Conservation (phyloP, 371 early-diverging fungal species). For the Mucor sp. region DNA sequence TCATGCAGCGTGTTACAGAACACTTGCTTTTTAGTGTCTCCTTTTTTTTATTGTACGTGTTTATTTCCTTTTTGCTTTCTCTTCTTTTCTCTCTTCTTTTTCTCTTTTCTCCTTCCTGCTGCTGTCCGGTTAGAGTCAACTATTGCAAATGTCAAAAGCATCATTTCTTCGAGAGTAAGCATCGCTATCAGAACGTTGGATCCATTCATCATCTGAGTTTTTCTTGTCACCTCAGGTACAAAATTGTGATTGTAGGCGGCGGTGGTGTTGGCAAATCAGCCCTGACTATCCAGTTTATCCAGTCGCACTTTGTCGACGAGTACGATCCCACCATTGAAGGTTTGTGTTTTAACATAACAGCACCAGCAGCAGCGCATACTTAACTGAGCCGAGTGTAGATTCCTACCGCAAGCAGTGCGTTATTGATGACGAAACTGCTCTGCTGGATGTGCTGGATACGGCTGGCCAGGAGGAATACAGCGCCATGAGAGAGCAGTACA, state of each 20-base stretch:
- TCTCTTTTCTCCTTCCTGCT: not conserved
- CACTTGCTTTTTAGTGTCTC: not conserved
- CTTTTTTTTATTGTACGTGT: conserved; percentile 1
- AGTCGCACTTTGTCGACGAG: conserved; percentile 89
- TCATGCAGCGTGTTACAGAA: conserved; percentile 25
- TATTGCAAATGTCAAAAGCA: conserved; percentile 22
- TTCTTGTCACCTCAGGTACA: conserved; percentile 17
- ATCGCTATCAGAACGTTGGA: not conserved
- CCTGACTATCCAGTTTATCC: conserved; percentile 89
- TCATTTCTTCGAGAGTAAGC: conserved; percentile 37
- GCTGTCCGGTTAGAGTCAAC: too few relatives aligned
- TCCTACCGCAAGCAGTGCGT: conserved; percentile 90
- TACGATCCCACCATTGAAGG: conserved; percentile 96
- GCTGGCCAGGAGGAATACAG: conserved; percentile 94
- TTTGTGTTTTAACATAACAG: conserved; percentile 10
- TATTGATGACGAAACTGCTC: conserved; percentile 81
- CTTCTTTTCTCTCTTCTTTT: conserved; percentile 5
- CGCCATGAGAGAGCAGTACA: conserved; percentile 81
- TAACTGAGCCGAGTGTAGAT: conserved; percentile 47
- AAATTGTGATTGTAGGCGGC: conserved; percentile 40
- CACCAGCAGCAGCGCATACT: too few relatives aligned
- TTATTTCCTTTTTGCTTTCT: conserved; percentile 5
- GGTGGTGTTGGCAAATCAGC: conserved; percentile 91
- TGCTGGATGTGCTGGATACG: conserved; percentile 92
- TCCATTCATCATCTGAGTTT: not conserved